Base-by-base conservation (phyloP, 495 filamentous ascomycete species). In the Astrothelium subdiscretum region DNA sequence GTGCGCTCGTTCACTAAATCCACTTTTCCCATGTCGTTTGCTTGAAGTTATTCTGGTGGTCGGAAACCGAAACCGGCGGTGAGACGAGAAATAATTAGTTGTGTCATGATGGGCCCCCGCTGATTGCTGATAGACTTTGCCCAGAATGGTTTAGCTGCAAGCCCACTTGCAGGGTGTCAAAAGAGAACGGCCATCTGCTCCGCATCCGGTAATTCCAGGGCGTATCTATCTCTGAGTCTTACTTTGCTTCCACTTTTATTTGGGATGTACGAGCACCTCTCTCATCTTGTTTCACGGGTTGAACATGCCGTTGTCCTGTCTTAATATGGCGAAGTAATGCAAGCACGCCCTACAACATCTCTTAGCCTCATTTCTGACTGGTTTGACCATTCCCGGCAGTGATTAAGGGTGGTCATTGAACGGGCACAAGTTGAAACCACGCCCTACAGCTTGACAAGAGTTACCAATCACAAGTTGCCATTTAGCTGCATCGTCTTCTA, bases 121-220 rank as follows among this genome's bases (percentile, higher is more conserved):
- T 29, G 48, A 11, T 54, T 54, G 29, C 24, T 29, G 48, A 26
- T 3, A 27, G n/a, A 11, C 48, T 54, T 26, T 8, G 29, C 48
- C 48, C 8, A 54, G 6, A 15, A 20, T 10, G 48, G 48, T 54
- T 29, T 27, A 54, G 48, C 24, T 3, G 8, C 48, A 54, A 29
- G 48, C 48, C 22, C 48, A 26, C n/a, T 54, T 54, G 48, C 48
- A 54, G 48, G 48, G 48, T 54, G 48, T 54, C 48, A 54, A 54
- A 29, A 29, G 26, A 20, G n/a, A 29, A 29, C 48, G 48, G 48
- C 12, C 29, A 11, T 15, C 26, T 11, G 8, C 22, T 26, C 48
- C 48, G 11, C 26, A 54, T 27, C 3, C 22, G 48, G 48, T 54
- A 54, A 54, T 54, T 11, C 48, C 48, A 54, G 48, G 48, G 48